phyloP scores from a whole-genome alignment of 129 eudicot species.

The Flaveria brownii region DNA sequence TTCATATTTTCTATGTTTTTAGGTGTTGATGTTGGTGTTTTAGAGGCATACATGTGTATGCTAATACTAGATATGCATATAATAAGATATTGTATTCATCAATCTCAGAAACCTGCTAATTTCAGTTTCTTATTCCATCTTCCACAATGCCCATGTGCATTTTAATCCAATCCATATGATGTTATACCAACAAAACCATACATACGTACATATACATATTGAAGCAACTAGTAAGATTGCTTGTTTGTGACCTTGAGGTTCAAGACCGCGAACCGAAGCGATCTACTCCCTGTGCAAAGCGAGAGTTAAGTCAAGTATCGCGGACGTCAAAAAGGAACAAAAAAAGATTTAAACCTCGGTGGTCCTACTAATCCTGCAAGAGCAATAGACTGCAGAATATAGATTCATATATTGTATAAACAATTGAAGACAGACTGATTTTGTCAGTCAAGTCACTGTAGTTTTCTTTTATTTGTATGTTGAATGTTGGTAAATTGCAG shows the following conservation, averaged over 20 bases:
- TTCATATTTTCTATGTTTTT: constrained; percentile 16
- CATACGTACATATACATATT: constrained; percentile 13
- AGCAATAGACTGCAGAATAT: too few relatives aligned
- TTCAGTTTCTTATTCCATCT: constrained; percentile 38
- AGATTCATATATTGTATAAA: too few relatives aligned
- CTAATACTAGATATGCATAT: not conserved
- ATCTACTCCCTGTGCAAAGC: too few relatives aligned
- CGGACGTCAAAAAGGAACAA: too few relatives aligned
- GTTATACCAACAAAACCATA: not conserved
- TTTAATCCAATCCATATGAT: constrained; percentile 25
- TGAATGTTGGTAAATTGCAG: constrained; percentile 25
- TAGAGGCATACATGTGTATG: not conserved
- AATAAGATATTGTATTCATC: constrained; percentile 27
- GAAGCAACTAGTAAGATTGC: too few relatives aligned
- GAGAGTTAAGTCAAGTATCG: too few relatives aligned
- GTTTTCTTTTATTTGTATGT: not conserved
- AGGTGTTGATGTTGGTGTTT: not conserved
- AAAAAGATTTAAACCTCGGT: too few relatives aligned
- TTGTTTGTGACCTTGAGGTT: too few relatives aligned
- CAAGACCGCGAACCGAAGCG: too few relatives aligned
- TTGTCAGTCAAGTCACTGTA: not conserved
- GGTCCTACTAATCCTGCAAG: too few relatives aligned
- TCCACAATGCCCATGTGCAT: constrained; percentile 44
- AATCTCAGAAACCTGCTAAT: constrained; percentile 32
- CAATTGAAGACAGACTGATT: too few relatives aligned